phyloP scores from a whole-genome alignment of 1,284 basidiomycete species.

The Ceratobasidium sp. region DNA sequence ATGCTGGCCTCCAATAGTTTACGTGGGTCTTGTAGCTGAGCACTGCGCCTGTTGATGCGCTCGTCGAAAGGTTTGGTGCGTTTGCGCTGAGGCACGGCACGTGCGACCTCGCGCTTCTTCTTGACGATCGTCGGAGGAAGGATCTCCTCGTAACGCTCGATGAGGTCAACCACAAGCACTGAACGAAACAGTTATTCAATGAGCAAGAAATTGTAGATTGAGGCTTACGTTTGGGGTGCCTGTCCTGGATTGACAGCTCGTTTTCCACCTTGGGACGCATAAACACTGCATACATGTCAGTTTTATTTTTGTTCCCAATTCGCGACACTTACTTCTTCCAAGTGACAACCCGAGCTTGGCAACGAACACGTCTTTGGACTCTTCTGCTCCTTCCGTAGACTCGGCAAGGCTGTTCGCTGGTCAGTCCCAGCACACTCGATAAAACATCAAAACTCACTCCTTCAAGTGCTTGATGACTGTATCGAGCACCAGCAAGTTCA shows the following conservation, averaged over 20 bases:
- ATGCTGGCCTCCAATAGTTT: constrained; percentile 53
- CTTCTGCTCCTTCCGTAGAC: constrained; percentile 66
- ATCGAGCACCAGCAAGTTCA: constrained; percentile 85
- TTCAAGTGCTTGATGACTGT: constrained; percentile 79
- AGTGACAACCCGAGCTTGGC: constrained; percentile 87
- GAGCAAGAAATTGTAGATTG: neutral
- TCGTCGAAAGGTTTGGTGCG: constrained; percentile 89
- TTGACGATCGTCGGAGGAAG: constrained; percentile 81
- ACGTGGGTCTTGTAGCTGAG: constrained; percentile 53
- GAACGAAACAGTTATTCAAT: constrained; percentile 39
- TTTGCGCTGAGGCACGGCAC: constrained; percentile 80
- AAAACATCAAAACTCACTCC: constrained; percentile 56
- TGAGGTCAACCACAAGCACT: constrained; percentile 84
- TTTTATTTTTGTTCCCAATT: neutral
- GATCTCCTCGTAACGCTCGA: constrained; percentile 76
- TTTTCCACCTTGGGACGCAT: constrained; percentile 84
- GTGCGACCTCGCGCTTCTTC: constrained; percentile 85
- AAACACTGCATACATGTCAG: constrained; percentile 59
- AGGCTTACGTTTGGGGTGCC: constrained; percentile 73
- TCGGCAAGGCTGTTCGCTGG: constrained; percentile 65
- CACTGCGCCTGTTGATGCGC: constrained; percentile 70
- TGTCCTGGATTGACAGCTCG: constrained; percentile 83
- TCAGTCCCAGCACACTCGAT: constrained; percentile 10
- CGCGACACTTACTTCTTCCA: constrained; percentile 71
- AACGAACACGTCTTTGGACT: constrained; percentile 76